Base-by-base conservation (phyloP, 129 eudicot genomes). In the Centella asiatica region DNA sequence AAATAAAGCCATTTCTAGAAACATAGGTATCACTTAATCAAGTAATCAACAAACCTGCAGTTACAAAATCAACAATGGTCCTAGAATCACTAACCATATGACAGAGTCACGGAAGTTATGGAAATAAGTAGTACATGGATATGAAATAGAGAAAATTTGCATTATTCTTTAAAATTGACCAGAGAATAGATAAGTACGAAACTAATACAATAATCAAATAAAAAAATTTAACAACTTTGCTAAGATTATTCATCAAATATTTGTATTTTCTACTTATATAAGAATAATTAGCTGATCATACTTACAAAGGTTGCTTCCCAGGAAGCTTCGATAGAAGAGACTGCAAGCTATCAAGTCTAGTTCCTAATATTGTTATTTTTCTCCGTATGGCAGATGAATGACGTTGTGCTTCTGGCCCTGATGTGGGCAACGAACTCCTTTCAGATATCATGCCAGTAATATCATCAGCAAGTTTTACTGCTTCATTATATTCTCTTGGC, bases 391-490 rank as follows among this genome's bases (percentile, higher is more conserved):
- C 76, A 48, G 95, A 87, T 10, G 85, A 74, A 82, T 87, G 86
- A 1, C 95, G 88, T 63, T 84, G 88, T 2, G 93, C 85, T 64
- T 84, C 88, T 53, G 82, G 80, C 17, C 95, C 95, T 4, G 86
- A 62, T 45, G 84, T 73, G n/a, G 89, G 65, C 70, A 62, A 6
- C 2, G 86, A 69, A 72, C 71, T 80, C 76, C 82, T 79, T 66
- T 87, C 95, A 4, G 93, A 87, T 46, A 87, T 81, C 95, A 84
- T 87, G 57, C 77, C 74, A 36, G 62, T 68, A 33, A 87, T 81
- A 28, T 87, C 95, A 44, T 87, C 95, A 29, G 84, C 85, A 67
- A 87, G 85, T 67, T 84, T 87, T 46, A 76, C 81, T 11, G 95
- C 86, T 66, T 87, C 93, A 55, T 77, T 81, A 40, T 83, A 87